Base-by-base conservation (phyloP, 2,329 filamentous ascomycete genomes). In the Thelonectria discophora region DNA sequence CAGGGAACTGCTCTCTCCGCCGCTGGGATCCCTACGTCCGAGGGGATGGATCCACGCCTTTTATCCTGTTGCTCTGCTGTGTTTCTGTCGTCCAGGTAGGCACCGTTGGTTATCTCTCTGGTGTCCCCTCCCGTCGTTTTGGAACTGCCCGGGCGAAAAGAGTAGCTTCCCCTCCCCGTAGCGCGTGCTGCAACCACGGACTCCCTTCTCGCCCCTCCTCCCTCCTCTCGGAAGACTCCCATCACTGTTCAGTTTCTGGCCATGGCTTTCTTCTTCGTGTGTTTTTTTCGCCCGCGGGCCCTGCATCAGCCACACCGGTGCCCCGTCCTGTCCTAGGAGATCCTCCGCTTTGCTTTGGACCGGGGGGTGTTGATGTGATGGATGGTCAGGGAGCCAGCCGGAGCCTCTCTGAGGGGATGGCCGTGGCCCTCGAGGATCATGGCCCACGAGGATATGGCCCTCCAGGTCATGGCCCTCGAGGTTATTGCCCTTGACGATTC, bases 281-380 rank as follows among this genome's bases (percentile, higher is more conserved):
- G 4, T 24, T 24, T 24, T 7, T 4, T 7, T 7, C 37, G 37
- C 17, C 18, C 24, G 10, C 32, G 24, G 24, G 24, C 24, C 37
- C 24, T 50, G 51, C 54, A 34, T 52, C 56, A 59, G 56, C 56
- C 56, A 59, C 56, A 54, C 49, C 49, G 43, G 32, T 39, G 12
- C 9, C 20, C 20, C 43, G 9, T 11, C 13, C n/a, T 32, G 37
- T 12, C 46, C 55, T 24, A 46, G 34, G 51, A 42, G 47, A 57
- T 51, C 55, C 55, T 49, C 37, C 13, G 27, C 46, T 32, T 24
- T 39, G 15, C n/a, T 39, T n/a, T 39, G 30, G n/a, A n/a, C n/a
- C n/a, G n/a, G n/a, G n/a, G n/a, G n/a, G n/a, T n/a, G n/a, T n/a
- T n/a, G n/a, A n/a, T n/a, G n/a, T n/a, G n/a, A n/a, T n/a, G n/a